These are phyloP conservation scores for Lactifluus piperatus DNA, from an alignment of 768 basidiomycete species.

Conservation along the genomic window DNA sequence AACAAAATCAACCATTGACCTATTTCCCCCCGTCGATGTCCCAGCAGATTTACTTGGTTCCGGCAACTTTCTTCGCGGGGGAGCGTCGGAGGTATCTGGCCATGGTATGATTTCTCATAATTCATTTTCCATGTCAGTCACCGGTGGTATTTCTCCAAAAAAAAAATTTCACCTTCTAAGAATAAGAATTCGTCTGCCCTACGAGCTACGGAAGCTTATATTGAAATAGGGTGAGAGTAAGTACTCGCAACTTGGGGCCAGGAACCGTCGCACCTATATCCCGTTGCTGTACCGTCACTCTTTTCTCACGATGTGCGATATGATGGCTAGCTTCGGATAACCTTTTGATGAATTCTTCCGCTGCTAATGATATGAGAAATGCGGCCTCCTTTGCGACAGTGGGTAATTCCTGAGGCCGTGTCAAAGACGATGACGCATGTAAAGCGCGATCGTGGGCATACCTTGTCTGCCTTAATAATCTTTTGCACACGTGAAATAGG, in stretches of 20 bases:
- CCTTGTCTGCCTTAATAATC: slow-evolving; percentile 84
- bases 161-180: slow-evolving; percentile 50
- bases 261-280: slow-evolving; percentile 55
- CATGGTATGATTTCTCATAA: slow-evolving; percentile 50
- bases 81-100: slow-evolving; percentile 33
- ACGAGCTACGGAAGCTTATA: slow-evolving; percentile 49
- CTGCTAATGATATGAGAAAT: slow-evolving; percentile 71
- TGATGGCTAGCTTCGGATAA: slow-evolving; percentile 63
- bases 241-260: not conserved
- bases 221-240: not conserved
- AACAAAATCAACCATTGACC: slow-evolving; percentile 45
- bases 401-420: slow-evolving; percentile 52
- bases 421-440: not conserved
- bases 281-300: slow-evolving; percentile 66
- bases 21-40: slow-evolving; percentile 17
- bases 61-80: slow-evolving; percentile 38
- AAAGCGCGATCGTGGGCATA: slow-evolving; percentile 22
- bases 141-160: not conserved
- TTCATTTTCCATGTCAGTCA: not conserved
- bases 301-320: slow-evolving; percentile 60
- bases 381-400: slow-evolving; percentile 70
- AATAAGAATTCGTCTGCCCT: slow-evolving; percentile 71
- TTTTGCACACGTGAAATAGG: slow-evolving; percentile 74
- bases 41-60: slow-evolving; percentile 20
- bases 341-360: slow-evolving; percentile 81